Base-by-base conservation (phyloP, 2,329 filamentous ascomycete genomes). In the Trichophyton schoenleinii region DNA sequence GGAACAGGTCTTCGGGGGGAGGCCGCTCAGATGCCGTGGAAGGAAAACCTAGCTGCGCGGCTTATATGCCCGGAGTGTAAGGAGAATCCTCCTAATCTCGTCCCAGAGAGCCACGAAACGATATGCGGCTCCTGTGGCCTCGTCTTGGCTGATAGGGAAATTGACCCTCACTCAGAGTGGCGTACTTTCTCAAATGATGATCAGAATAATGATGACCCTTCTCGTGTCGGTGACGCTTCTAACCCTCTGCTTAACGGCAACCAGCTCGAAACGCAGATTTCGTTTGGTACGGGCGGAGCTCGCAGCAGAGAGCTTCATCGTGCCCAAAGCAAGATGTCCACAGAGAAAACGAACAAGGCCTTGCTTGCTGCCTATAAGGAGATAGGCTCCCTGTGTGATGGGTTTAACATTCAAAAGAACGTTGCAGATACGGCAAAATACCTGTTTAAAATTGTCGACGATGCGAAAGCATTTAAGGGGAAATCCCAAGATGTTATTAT, bases 121-220 rank as follows among this genome's bases (percentile, higher is more conserved):
- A 90, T 99, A 61, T 99, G 94, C 72, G 88, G 83, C 62, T 90
- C 87, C 64, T 99, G 94, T 70, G 94, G 94, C 42, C 81, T 96
- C 38, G 94, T 99, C 4, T 83, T 99, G 34, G 88, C 88, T 63
- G 88, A 92, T 70, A 87, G 90, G 66, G 91, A 94, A 72, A 91
- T 99, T 70, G 95, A 99, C 72, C 95, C 89, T 64, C 88, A 95
- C 64, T 96, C 91, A 57, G 94, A 99, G 78, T 99, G 94, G 94
- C 89, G 94, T 72, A 99, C 94, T 0, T 99, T 99, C 77, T 91
- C 91, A 71, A 97, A 97, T 72, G 94, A 99, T 71, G 95, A 99
- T 72, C 90, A 96, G 74, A 90, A 89, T 70, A 91, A 89, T 70
- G 95, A 97, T 68, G 94, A 99, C 67, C 94, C 95, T 3, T 96